phyloP scores from a whole-genome alignment of 2,329 filamentous ascomycete species.

The Gliomastix tumulicola region DNA sequence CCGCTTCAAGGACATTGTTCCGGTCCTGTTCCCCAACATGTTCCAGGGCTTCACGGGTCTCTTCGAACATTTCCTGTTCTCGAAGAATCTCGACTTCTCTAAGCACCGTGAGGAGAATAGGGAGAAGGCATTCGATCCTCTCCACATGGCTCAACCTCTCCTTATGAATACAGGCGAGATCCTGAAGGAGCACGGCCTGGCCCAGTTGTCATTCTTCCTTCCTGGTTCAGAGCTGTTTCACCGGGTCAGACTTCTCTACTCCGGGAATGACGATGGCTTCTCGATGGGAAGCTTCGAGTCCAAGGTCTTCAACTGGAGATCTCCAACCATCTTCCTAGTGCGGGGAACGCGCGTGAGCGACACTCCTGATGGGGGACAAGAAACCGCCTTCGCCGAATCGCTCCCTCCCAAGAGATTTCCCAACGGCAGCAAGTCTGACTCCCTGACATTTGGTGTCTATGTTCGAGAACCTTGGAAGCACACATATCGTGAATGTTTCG shows the following conservation, averaged over 20 bases:
- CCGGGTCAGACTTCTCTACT: constrained; percentile 60
- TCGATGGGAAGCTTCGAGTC: constrained; percentile 72
- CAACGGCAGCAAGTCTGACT: constrained; percentile 39
- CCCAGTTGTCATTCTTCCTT: constrained; percentile 68
- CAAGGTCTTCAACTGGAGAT: constrained; percentile 70
- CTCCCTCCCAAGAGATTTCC: constrained; percentile 57
- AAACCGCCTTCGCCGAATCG: constrained; percentile 50
- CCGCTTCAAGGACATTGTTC: constrained; percentile 54
- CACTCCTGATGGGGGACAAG: constrained; percentile 39
- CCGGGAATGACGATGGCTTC: constrained; percentile 64
- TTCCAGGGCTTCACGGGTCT: constrained; percentile 62
- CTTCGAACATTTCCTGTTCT: constrained; percentile 72
- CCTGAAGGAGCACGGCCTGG: constrained; percentile 55
- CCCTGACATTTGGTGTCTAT: constrained; percentile 61
- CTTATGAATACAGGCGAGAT: constrained; percentile 50
- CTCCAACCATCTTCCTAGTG: constrained; percentile 66
- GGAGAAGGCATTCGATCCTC: constrained; percentile 8
- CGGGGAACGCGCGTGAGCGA: constrained; percentile 54
- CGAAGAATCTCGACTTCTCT: constrained; percentile 61
- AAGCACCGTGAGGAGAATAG: constrained; percentile 31
- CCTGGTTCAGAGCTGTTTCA: constrained; percentile 58
- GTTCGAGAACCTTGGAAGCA: constrained; percentile 62
- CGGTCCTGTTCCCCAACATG: constrained; percentile 55
- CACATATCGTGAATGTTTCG: constrained; percentile 62
- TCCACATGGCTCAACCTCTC: constrained; percentile 36